Evolutionary conservation across 345 rosid genomes (phyloP).

Genomic region (Aurinia saxatilis): DNA sequence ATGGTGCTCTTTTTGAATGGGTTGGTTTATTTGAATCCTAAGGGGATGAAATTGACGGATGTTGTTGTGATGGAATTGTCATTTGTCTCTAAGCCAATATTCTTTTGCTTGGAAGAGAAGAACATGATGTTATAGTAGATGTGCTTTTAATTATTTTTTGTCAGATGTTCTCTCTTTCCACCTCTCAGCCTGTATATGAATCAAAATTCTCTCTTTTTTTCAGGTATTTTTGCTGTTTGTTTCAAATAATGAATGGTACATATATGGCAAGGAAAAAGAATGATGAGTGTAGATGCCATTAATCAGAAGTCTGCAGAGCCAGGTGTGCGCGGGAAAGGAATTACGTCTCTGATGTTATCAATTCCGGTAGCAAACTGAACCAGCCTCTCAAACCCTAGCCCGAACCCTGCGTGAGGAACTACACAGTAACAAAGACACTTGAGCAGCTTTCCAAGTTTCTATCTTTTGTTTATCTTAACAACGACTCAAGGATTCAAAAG

Average conservation of each 20-base stretch:
- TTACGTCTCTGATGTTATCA: constrained; percentile 86
- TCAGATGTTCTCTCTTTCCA: constrained; percentile 7
- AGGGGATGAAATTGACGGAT: too few species aligned
- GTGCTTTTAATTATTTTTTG: constrained; percentile 15
- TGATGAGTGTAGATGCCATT: constrained; percentile 4
- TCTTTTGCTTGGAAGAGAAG: constrained; percentile 14
- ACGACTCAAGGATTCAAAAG: too few species aligned
- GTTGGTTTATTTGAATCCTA: too few species aligned
- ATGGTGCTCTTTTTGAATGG: too few species aligned
- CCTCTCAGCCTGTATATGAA: background rate
- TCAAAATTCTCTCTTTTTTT: background rate
- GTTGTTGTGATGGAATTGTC: too few species aligned
- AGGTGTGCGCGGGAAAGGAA: constrained; percentile 92
- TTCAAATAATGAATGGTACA: constrained; percentile 10
- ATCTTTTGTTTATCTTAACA: background rate
- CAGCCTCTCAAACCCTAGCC: constrained; percentile 91
- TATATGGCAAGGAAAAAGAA: background rate
- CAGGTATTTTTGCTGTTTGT: background rate
- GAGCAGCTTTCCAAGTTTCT: constrained; percentile 6
- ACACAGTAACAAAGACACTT: constrained; percentile 14
- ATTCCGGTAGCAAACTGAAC: constrained; percentile 94
- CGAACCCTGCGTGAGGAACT: constrained; percentile 99
- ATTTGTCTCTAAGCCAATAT: too few species aligned
- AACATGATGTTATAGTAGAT: constrained; percentile 7
- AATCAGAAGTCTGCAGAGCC: constrained; percentile 79